Conservation (phyloP, 2,329 filamentous ascomycete genomes). For the Aureobasidium uvarum region DNA sequence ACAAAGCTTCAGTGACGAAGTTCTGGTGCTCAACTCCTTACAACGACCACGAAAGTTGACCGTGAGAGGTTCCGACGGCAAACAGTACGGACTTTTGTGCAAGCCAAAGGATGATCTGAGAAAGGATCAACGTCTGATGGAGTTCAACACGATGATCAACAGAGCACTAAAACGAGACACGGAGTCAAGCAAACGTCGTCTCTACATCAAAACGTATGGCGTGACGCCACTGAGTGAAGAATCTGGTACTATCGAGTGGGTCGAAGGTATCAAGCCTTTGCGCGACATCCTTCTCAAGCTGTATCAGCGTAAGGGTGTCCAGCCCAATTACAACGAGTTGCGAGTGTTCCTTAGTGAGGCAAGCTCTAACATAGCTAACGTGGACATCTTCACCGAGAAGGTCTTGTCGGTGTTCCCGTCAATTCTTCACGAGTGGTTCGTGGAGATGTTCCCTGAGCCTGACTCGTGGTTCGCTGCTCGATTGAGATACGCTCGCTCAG, state of each 20-base stretch:
- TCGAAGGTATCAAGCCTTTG: slow-evolving; percentile 90
- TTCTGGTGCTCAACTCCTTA: slow-evolving; percentile 83
- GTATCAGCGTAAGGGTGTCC: slow-evolving; percentile 71
- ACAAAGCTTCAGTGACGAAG: slow-evolving; percentile 75
- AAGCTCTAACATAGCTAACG: slow-evolving; percentile 60
- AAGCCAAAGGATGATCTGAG: slow-evolving; percentile 98
- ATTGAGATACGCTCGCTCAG: slow-evolving; percentile 85
- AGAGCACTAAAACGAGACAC: slow-evolving; percentile 87
- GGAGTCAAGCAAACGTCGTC: slow-evolving; percentile 81
- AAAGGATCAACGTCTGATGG: slow-evolving; percentile 97
- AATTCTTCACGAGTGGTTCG: slow-evolving; percentile 90
- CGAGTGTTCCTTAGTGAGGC: slow-evolving; percentile 61
- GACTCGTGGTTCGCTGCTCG: slow-evolving; percentile 88
- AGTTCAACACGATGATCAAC: slow-evolving; percentile 99
- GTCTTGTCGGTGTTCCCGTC: slow-evolving; percentile 69
- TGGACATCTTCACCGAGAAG: slow-evolving; percentile 67
- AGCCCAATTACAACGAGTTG: slow-evolving; percentile 65
- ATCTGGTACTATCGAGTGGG: slow-evolving; percentile 98
- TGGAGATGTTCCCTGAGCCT: slow-evolving; percentile 90
- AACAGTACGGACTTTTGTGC: slow-evolving; percentile 83
- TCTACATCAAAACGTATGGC: slow-evolving; percentile 96
- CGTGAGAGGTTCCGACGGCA: slow-evolving; percentile 84
- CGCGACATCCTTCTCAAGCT: slow-evolving; percentile 82
- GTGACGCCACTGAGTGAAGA: slow-evolving; percentile 97
- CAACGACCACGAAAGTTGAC: slow-evolving; percentile 89